Conservation (phyloP, 768 basidiomycete species). For the Boletellus ananas region DNA sequence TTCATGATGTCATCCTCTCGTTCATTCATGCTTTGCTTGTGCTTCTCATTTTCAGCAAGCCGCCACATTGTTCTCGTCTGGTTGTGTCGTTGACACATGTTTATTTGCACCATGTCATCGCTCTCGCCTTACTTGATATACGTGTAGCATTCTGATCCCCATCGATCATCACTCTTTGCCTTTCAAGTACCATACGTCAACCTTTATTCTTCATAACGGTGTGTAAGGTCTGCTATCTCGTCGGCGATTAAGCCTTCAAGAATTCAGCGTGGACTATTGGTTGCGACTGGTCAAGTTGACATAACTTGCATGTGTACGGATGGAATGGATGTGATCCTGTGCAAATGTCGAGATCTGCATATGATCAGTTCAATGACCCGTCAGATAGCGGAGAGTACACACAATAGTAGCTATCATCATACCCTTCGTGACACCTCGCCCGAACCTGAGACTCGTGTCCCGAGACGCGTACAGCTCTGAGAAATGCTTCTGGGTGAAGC, state of each 20-base stretch:
- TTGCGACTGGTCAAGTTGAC: conserved; percentile 9
- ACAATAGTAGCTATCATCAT: conserved; percentile 88
- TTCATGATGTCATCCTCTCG: conserved; percentile 8
- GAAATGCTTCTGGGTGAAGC: conserved; percentile 86
- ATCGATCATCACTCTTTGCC: neutral
- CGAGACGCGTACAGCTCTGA: conserved; percentile 68
- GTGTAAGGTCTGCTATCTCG: neutral
- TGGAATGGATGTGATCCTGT: conserved; percentile 68
- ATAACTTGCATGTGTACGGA: neutral
- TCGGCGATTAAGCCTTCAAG: conserved; percentile 57
- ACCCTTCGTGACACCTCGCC: conserved; percentile 76
- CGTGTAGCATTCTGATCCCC: neutral
- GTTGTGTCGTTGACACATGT: neutral
- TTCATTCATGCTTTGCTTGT: neutral
- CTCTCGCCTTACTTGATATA: conserved; percentile 2
- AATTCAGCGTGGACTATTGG: conserved; percentile 79
- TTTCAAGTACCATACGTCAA: neutral
- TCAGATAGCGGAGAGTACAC: conserved; percentile 14
- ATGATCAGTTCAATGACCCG: neutral
- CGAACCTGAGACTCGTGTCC: conserved; percentile 74
- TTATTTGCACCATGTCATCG: neutral
- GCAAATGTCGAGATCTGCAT: conserved; percentile 84
- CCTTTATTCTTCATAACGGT: conserved; percentile 5
- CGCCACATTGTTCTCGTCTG: neutral
- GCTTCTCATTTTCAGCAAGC: neutral